Conservation (phyloP, 495 filamentous ascomycete species). For the Talaromyces adpressus region DNA sequence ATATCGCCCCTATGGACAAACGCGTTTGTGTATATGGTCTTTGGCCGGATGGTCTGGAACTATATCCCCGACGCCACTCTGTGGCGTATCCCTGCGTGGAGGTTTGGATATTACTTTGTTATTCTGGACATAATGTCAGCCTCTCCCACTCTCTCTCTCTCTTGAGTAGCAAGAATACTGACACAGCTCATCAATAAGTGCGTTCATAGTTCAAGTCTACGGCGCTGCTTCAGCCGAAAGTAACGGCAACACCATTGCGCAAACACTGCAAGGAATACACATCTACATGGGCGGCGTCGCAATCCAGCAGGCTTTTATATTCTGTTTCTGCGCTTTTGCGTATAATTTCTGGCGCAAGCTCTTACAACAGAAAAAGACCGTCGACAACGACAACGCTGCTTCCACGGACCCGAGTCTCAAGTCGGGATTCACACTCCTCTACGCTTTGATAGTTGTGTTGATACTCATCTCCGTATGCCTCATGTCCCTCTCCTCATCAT, state of each 20-base stretch:
- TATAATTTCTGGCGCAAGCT: conserved; percentile 21
- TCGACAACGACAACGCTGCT: neutral
- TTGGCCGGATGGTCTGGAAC: conserved; percentile 56
- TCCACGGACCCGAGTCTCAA: neutral
- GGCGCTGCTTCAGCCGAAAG: conserved; percentile 9
- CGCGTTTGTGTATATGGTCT: conserved; percentile 61
- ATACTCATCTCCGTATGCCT: conserved; percentile 33
- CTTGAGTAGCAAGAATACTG: neutral
- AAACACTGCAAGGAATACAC: conserved; percentile 23
- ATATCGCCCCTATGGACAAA: conserved; percentile 42
- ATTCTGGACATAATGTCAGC: conserved; percentile 45
- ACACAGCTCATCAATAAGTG: no score
- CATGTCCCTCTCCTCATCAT: conserved; percentile 16
- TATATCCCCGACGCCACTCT: conserved; percentile 42
- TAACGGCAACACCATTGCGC: conserved; percentile 12
- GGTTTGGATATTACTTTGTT: conserved; percentile 52
- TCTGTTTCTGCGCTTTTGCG: conserved; percentile 35
- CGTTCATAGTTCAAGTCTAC: conserved; percentile 16
- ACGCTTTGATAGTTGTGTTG: conserved; percentile 42
- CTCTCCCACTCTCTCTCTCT: neutral
- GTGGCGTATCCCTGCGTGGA: conserved; percentile 38
- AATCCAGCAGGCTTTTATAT: conserved; percentile 42
- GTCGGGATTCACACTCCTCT: conserved; percentile 37
- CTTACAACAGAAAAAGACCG: neutral
- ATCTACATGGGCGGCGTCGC: conserved; percentile 49